Percentiles rank a stretch among this genome's conserved stretches.
Conservation (phyloP, 305 asterid genomes). For the Euphrasia arctica region DNA sequence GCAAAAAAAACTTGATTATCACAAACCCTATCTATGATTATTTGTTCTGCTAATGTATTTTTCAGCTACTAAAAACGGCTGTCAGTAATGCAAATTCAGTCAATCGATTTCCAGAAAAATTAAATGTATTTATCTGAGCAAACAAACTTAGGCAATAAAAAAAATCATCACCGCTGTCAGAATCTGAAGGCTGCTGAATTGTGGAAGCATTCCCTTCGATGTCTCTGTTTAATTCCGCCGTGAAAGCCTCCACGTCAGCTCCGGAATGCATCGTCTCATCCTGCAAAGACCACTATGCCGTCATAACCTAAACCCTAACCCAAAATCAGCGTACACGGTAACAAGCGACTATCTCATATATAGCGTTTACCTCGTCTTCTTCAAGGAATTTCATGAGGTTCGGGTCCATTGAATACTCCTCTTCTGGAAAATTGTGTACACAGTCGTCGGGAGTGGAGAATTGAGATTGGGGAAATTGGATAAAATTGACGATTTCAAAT, state of each 20-base stretch:
- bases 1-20: constrained; percentile 6
- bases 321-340: background rate
- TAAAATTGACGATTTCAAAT: background rate
- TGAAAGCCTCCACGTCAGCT: constrained; percentile 94
- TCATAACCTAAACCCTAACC: background rate
- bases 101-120: background rate
- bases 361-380: constrained; percentile 71
- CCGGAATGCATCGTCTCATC: constrained; percentile 98
- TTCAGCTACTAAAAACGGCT: background rate
- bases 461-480: too few relatives aligned
- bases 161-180: constrained; percentile 38
- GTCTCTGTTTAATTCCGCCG: constrained; percentile 93
- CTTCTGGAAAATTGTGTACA: background rate
- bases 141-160: background rate
- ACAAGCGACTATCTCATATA: background rate
- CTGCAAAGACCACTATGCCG: constrained; percentile 34
- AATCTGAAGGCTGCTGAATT: constrained; percentile 57
- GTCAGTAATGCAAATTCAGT: too few relatives aligned
- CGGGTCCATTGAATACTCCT: constrained; percentile 55
- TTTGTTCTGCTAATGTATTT: background rate
- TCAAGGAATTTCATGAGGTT: constrained; percentile 77
- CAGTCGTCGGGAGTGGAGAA: background rate
- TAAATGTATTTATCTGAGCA: too few relatives aligned
- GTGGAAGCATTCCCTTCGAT: constrained; percentile 73
- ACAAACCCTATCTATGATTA: background rate